Evolutionary conservation across 352 stramenopile genomes (phyloP), one percentile per base, ranked within the genome.

Genomic region (Phytophthora macrochlamydospora): DNA sequence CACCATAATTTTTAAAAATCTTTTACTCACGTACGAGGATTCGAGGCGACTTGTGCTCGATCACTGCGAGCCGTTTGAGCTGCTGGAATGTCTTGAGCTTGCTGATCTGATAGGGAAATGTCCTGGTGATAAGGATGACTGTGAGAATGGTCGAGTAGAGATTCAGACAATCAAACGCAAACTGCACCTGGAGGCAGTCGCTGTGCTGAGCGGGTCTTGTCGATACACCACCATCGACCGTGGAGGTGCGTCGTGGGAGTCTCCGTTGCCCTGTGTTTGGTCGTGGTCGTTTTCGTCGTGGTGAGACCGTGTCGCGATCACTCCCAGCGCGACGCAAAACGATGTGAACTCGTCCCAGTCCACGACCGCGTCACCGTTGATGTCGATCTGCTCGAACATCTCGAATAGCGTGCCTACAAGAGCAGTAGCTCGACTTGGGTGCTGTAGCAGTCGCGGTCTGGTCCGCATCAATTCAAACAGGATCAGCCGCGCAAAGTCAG

Each of bases 321-420:
- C 75, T 13, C 86, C 88, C 2, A 90, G 48, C 38, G 79, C 79
- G 4, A 93, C 79, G 51, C 85, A 93, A 61, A 93, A 92, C 0
- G 83, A 89, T 40, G 86, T 92, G 60, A 96, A 94, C 63, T 96
- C 88, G 51, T 96, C 86, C 88, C 88, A 96, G 40, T 93, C 83
- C 18, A 96, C 83, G 3, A 74, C 29, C 0, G 67, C 72, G 59
- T 96, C 86, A 1, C 88, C 88, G 37, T 94, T 94, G 63, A 96
- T 91, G 38, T 96, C 88, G 49, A 92, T 92, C 49, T 92, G 81
- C 18, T 92, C 83, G 59, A 92, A 92, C 83, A 92, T 85, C 57
- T 91, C 79, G 29, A 78, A 90, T 9, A 92, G 68, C 4, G 87
- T 51, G 4, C 71, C 65, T 0, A 90, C 73, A 1, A 92, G 70